These are phyloP conservation scores for Alternaria viburni DNA, from an alignment of 2,329 filamentous ascomycete species.

Conservation along the genomic window DNA sequence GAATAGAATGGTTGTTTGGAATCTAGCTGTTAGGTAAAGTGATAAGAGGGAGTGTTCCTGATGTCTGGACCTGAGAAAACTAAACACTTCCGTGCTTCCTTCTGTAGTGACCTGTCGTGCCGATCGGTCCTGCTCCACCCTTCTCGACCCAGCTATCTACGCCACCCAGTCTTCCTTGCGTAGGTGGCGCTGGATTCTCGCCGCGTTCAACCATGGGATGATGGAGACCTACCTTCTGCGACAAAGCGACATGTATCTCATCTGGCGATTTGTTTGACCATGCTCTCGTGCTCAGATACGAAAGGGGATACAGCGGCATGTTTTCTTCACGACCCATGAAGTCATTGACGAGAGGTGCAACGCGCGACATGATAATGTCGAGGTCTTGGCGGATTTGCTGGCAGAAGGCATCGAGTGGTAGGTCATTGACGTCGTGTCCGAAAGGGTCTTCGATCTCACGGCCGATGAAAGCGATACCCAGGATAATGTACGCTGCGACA, in stretches of 20 bases:
- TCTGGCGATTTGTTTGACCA: conserved; percentile 28
- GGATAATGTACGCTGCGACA: conserved; percentile 77
- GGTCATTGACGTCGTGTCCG: conserved; percentile 81
- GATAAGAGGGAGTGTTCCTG: neutral
- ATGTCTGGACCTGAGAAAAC: neutral
- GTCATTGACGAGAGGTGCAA: conserved; percentile 57
- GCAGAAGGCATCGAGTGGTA: conserved; percentile 69
- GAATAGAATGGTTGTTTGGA: neutral
- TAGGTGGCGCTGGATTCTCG: neutral
- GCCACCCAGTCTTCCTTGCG: neutral
- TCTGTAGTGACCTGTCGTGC: neutral
- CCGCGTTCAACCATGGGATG: neutral
- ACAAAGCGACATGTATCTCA: neutral
- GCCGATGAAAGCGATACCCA: conserved; percentile 77
- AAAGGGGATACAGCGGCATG: conserved; percentile 62
- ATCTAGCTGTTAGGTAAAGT: neutral
- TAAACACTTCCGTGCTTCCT: neutral
- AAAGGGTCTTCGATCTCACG: conserved; percentile 87
- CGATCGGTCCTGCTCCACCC: neutral
- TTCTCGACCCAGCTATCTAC: neutral
- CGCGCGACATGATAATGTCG: conserved; percentile 70
- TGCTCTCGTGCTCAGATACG: conserved; percentile 38
- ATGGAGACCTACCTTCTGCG: neutral
- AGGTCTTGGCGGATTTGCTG: conserved; percentile 74
- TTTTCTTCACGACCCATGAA: conserved; percentile 58